A percentile compares a stretch with the other conserved stretches of the same genome.
These are phyloP conservation scores for Hypoxylon rickii DNA, from an alignment of 495 filamentous ascomycete genomes.

Conservation along the genomic window DNA sequence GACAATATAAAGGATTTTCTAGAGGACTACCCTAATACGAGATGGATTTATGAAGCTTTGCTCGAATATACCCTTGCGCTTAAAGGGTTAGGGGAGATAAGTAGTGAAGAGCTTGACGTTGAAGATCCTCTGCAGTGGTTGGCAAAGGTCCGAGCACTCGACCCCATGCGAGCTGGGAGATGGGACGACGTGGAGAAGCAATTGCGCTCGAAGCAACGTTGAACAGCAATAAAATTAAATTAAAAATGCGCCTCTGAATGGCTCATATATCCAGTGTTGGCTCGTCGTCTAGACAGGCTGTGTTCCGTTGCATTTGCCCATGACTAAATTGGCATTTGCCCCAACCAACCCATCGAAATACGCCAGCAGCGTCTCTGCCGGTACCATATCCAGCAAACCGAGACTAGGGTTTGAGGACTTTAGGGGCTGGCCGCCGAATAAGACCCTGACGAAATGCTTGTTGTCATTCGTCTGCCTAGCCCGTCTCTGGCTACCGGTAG, in stretches of 20 bases:
- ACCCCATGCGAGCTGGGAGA: constrained; percentile 70
- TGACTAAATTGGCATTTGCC: constrained; percentile 49
- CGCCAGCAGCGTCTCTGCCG: constrained; percentile 57
- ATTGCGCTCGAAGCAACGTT: constrained; percentile 27
- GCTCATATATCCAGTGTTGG: not conserved
- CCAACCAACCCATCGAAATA: constrained; percentile 71
- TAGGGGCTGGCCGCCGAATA: constrained; percentile 67
- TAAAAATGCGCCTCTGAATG: not conserved
- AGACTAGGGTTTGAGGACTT: constrained; percentile 61
- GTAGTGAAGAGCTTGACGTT: constrained; percentile 43
- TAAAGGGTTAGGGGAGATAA: constrained; percentile 47
- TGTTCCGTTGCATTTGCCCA: constrained; percentile 36
- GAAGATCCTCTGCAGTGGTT: constrained; percentile 64
- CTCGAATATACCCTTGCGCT: constrained; percentile 63
- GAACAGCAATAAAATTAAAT: not conserved
- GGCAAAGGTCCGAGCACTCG: constrained; percentile 63
- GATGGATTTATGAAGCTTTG: constrained; percentile 80
- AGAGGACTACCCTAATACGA: constrained; percentile 74
- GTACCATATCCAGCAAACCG: constrained; percentile 65
- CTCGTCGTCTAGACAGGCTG: constrained; percentile 18
- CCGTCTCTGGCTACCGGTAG: constrained; percentile 38
- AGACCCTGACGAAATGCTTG: constrained; percentile 57
- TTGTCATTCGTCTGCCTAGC: constrained; percentile 11
- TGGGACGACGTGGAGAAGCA: constrained; percentile 67
- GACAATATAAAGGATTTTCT: constrained; percentile 72